Evolutionary conservation across 495 filamentous ascomycete genomes (phyloP).

Genomic region (Penicillium psychrofluorescens): DNA sequence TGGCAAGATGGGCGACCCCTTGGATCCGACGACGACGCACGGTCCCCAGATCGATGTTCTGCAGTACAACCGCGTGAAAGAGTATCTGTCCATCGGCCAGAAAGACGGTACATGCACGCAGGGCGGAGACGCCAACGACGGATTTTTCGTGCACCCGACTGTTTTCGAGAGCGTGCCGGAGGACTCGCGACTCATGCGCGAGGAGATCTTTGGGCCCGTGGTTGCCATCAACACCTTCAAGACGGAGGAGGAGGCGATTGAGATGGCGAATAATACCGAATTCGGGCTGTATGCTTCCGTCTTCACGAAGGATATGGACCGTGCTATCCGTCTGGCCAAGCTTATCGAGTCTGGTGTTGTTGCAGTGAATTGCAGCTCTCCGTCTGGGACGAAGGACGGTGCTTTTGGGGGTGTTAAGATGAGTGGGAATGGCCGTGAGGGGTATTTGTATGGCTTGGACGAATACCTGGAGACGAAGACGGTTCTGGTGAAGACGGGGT

Average conservation of each 20-base stretch:
- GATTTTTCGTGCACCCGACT: conserved; percentile 63
- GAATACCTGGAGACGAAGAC: conserved; percentile 45
- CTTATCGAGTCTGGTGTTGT: conserved; percentile 54
- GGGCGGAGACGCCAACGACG: conserved; percentile 59
- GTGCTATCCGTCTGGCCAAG: conserved; percentile 23
- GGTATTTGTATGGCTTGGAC: conserved; percentile 33
- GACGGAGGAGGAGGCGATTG: conserved; percentile 72
- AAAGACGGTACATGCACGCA: conserved; percentile 64
- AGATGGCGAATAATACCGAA: conserved; percentile 72
- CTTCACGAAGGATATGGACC: conserved; percentile 72
- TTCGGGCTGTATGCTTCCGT: conserved; percentile 79
- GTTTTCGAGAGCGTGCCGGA: conserved; percentile 63
- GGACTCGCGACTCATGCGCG: conserved; percentile 53
- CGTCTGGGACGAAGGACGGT: conserved; percentile 49
- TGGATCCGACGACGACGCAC: conserved; percentile 63
- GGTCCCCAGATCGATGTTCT: conserved; percentile 79
- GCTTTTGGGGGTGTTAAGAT: conserved; percentile 90
- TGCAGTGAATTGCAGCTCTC: conserved; percentile 75
- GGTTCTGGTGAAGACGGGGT: conserved; percentile 21
- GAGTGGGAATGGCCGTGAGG: conserved; percentile 78
- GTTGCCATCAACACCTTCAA: conserved; percentile 74
- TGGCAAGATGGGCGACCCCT: conserved; percentile 68
- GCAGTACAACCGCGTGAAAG: conserved; percentile 74
- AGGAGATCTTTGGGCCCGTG: conserved; percentile 85
- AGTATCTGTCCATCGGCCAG: conserved; percentile 67